Evolutionary conservation across 2,329 filamentous ascomycete species (phyloP).

Genomic region (Colletotrichum theobromicola): DNA sequence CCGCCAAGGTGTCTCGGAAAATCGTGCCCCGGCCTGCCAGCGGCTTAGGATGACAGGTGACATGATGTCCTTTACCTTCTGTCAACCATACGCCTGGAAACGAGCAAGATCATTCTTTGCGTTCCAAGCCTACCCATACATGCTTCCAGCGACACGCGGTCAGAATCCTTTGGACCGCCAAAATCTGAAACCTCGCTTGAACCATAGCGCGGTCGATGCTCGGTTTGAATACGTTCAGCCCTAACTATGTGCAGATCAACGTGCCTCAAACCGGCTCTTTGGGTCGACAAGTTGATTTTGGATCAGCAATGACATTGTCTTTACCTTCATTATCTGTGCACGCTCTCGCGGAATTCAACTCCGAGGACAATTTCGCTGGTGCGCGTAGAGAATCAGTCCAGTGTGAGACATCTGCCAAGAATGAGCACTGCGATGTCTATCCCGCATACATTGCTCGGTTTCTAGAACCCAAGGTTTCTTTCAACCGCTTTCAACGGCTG

Average conservation of each 20-base stretch:
- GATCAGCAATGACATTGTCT: not conserved
- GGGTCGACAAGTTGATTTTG: not conserved
- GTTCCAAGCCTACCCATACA: not conserved
- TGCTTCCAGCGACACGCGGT: not conserved
- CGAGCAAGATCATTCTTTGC: not conserved
- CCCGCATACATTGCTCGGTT: not conserved
- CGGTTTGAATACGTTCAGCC: not conserved
- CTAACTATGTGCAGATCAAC: not conserved
- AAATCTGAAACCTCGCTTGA: not conserved
- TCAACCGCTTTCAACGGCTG: not conserved
- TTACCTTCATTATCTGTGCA: not conserved
- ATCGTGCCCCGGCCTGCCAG: not conserved
- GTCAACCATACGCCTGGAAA: not conserved
- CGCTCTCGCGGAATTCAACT: not conserved
- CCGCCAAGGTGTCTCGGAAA: not conserved
- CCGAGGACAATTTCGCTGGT: not conserved
- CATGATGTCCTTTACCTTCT: not conserved
- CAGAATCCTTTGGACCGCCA: not conserved
- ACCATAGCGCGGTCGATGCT: not conserved
- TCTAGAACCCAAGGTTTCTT: not conserved
- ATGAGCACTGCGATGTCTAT: not conserved
- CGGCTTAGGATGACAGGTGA: slow-evolving; percentile 15
- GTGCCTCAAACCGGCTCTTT: not conserved
- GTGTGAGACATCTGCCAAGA: not conserved
- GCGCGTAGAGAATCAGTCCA: not conserved